Percentiles rank a stretch among this genome's conserved stretches.
Conservation (phyloP, 345 rosid genomes). For the Dimocarpus longan region DNA sequence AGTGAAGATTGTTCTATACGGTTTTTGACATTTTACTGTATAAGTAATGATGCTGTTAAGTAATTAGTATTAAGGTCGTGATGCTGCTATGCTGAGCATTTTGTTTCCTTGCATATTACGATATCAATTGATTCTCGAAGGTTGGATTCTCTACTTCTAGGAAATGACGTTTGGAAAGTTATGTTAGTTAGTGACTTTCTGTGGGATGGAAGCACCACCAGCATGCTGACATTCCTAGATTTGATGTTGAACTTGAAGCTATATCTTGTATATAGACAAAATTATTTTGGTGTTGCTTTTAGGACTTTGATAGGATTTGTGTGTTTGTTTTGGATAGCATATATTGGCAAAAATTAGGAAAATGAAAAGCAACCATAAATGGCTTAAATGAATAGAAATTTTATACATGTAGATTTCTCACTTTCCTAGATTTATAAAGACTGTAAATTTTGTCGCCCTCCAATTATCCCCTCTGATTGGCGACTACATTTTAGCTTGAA, state of each 20-base stretch:
- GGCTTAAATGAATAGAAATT: slow-evolving; percentile 21
- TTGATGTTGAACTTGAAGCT: neutral
- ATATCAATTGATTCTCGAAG: neutral
- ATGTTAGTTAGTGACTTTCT: neutral
- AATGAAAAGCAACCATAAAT: slow-evolving; percentile 13
- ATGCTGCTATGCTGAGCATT: neutral
- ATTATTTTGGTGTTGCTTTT: neutral
- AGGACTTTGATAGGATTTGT: neutral
- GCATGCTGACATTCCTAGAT: neutral
- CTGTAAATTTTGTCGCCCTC: neutral
- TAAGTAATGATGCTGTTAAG: neutral
- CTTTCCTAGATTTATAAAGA: slow-evolving; percentile 21
- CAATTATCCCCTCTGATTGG: slow-evolving; percentile 14
- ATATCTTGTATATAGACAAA: neutral
- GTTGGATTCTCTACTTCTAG: neutral
- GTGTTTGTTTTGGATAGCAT: neutral
- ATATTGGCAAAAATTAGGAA: neutral
- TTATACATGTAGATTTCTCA: slow-evolving; percentile 28
- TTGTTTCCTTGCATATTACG: slow-evolving; percentile 2
- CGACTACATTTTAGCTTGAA: slow-evolving; percentile 9
- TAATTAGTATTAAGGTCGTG: neutral
- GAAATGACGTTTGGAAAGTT: neutral
- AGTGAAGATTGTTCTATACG: neutral
- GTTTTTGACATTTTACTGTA: neutral
- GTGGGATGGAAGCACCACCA: neutral